Percentiles rank a stretch among this genome's conserved stretches.
Evolutionary conservation across 108 stramenopile genomes (phyloP).

Genomic region (Licmophora abbreviata): DNA sequence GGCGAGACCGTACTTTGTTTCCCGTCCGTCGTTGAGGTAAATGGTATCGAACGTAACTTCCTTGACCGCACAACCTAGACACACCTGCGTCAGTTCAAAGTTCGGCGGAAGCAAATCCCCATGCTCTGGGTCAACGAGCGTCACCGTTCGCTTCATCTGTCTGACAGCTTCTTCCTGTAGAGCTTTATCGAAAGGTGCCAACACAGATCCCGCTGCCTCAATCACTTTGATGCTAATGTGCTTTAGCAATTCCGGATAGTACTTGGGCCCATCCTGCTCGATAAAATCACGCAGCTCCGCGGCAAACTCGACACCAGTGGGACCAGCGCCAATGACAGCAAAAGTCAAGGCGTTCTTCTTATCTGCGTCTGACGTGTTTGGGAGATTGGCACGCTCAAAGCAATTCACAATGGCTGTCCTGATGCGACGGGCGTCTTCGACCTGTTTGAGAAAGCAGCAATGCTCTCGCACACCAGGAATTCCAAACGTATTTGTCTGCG

Average conservation of each 20-base stretch:
- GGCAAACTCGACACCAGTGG: conserved; percentile 92
- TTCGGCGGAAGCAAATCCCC: conserved; percentile 31
- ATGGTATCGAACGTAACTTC: conserved; percentile 76
- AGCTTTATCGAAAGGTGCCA: conserved; percentile 84
- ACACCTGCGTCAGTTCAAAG: conserved; percentile 71
- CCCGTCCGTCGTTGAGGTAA: conserved; percentile 57
- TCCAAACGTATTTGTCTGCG: conserved; percentile 91
- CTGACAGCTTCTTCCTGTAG: conserved; percentile 82
- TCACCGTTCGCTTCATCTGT: conserved; percentile 47
- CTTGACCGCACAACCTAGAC: conserved; percentile 79
- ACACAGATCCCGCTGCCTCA: conserved; percentile 79
- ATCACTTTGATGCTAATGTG: conserved; percentile 88
- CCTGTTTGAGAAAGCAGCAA: conserved; percentile 88
- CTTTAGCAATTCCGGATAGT: conserved; percentile 76
- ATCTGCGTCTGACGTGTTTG: conserved; percentile 63
- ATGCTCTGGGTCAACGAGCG: conserved; percentile 39
- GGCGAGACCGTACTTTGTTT: conserved; percentile 78
- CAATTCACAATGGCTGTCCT: conserved; percentile 87
- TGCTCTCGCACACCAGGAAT: conserved; percentile 89
- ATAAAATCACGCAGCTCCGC: conserved; percentile 92
- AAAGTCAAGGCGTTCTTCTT: conserved; percentile 64
- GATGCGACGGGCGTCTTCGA: conserved; percentile 74
- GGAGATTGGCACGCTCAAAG: conserved; percentile 93
- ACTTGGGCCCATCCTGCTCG: conserved; percentile 85
- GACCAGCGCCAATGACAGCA: conserved; percentile 91